phyloP scores from a whole-genome alignment of 164 flowering plant species.

The Vitis amurensis region DNA sequence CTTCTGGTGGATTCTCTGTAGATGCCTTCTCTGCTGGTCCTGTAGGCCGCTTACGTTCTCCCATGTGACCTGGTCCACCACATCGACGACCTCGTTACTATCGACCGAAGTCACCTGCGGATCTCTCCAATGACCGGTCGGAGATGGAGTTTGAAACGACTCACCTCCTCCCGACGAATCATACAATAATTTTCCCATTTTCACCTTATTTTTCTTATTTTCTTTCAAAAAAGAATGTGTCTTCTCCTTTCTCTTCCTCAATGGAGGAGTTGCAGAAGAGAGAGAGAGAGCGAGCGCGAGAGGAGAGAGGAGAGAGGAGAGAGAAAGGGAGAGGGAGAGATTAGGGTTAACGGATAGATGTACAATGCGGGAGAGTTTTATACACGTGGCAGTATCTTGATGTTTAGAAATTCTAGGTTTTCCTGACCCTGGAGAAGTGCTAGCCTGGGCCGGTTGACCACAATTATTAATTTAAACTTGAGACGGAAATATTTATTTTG shows the following conservation, averaged over 20 bases:
- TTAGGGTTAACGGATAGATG: slow-evolving; percentile 47
- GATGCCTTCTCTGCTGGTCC: slow-evolving; percentile 63
- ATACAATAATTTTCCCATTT: slow-evolving; percentile 23
- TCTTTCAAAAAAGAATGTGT: background rate
- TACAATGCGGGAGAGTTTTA: slow-evolving; percentile 20
- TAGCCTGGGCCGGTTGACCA: slow-evolving; percentile 11
- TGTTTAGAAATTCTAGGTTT: slow-evolving; percentile 3
- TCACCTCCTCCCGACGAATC: slow-evolving; percentile 51
- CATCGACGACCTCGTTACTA: slow-evolving; percentile 16
- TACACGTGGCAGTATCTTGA: slow-evolving; percentile 41
- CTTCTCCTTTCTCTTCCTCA: slow-evolving; percentile 12
- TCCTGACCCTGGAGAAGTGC: slow-evolving; percentile 10
- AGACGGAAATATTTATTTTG: background rate
- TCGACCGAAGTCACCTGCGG: background rate
- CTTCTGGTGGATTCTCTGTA: slow-evolving; percentile 46
- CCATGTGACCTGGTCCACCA: slow-evolving; percentile 40
- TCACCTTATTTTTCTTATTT: background rate
- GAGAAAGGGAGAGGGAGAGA: slow-evolving; percentile 28
- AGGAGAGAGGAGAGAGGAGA: slow-evolving; percentile 20
- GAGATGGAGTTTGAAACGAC: slow-evolving; percentile 27
- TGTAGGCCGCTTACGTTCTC: slow-evolving; percentile 74
- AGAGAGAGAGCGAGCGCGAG: slow-evolving; percentile 6
- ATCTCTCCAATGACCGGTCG: slow-evolving; percentile 28
- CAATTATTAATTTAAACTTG: background rate
- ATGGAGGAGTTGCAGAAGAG: slow-evolving; percentile 23